Percentiles rank a stretch among this genome's conserved stretches.
Evolutionary conservation across 371 early-diverging fungal species (phyloP).

Genomic region (Saksenaea vasiformis): DNA sequence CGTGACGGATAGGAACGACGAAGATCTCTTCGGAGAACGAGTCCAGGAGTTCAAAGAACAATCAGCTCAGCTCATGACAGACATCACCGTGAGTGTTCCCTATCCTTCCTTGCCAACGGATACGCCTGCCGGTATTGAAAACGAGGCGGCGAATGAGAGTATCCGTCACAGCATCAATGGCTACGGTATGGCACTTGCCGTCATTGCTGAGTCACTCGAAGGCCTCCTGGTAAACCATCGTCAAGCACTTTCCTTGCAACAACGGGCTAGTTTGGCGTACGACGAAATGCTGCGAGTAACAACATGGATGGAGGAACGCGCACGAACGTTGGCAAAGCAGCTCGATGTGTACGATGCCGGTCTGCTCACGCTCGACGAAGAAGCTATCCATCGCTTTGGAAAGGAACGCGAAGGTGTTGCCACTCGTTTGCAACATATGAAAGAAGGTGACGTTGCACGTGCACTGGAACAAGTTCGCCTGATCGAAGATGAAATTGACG

Average conservation of each 20-base stretch:
- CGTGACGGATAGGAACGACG: slow-evolving; percentile 12
- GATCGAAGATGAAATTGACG: slow-evolving; percentile 43
- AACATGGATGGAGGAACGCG: slow-evolving; percentile 46
- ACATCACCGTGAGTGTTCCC: slow-evolving; percentile 32
- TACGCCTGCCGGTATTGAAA: slow-evolving; percentile 35
- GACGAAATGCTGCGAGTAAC: slow-evolving; percentile 36
- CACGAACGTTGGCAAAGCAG: slow-evolving; percentile 21
- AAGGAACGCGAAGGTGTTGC: slow-evolving; percentile 32
- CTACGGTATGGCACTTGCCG: slow-evolving; percentile 42
- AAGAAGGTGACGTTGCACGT: slow-evolving; percentile 29
- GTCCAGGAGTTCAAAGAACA: slow-evolving; percentile 38
- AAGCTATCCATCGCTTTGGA: slow-evolving; percentile 29
- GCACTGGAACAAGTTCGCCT: slow-evolving; percentile 24
- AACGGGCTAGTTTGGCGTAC: slow-evolving; percentile 34
- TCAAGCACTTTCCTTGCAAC: slow-evolving; percentile 37
- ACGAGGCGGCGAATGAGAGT: slow-evolving; percentile 37
- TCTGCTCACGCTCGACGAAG: slow-evolving; percentile 14
- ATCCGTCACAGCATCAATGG: slow-evolving; percentile 36
- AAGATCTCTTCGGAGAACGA: slow-evolving; percentile 25
- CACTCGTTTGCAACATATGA: slow-evolving; percentile 27
- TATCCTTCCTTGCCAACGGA: slow-evolving; percentile 41
- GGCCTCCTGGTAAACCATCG: slow-evolving; percentile 41
- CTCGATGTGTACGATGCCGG: slow-evolving; percentile 7
- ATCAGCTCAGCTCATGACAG: slow-evolving; percentile 39
- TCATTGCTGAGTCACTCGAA: slow-evolving; percentile 46